Base-by-base conservation (phyloP, 106 monocot genomes). In the Acorus calamus region DNA sequence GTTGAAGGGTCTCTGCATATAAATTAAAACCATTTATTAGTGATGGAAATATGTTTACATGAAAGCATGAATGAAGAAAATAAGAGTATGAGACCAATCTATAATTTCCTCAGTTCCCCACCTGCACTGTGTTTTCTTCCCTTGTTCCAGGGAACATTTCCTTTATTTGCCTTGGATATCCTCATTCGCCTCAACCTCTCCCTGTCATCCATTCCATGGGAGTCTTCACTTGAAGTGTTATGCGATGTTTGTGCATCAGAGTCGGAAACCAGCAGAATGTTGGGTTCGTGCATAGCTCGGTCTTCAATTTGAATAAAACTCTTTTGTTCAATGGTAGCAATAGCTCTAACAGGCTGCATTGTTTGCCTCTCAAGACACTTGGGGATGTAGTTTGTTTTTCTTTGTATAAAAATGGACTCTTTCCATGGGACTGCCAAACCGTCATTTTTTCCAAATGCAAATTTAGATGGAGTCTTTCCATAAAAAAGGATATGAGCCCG, bases 101-200 rank as follows among this genome's bases (percentile, higher is more conserved):
- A n/a, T n/a, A n/a, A n/a, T n/a, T 7, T 47, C 6, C 14, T 42
- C 50, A 14, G 49, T 9, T 55, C 41, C 49, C 58, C 49, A 90
- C 94, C 94, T 82, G 84, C 74, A 78, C 82, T 87, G 64, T 96
- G 94, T 58, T 87, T 90, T 76, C 84, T 82, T 46, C 94, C 94
- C 70, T 90, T 96, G 72, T 96, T 96, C 94, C 94, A 96, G 10
- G 90, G 94, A 56, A 85, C 81, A 74, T 96, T 96, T 7, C 94
- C 94, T 60, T 84, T 90, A 67, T 96, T 96, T 45, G 94, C 94
- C 70, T 84, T 84, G 11, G 90, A 90, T 72, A 96, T 96, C 65
- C 57, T 90, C 62, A 71, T 71, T 43, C 94, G 66, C 64, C 94
- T 79, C 60, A 80, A 62, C 65, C 42, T 84, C 67, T 96, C 94